Evolutionary conservation across 495 filamentous ascomycete genomes (phyloP).

Genomic region (Bacidia gigantensis): DNA sequence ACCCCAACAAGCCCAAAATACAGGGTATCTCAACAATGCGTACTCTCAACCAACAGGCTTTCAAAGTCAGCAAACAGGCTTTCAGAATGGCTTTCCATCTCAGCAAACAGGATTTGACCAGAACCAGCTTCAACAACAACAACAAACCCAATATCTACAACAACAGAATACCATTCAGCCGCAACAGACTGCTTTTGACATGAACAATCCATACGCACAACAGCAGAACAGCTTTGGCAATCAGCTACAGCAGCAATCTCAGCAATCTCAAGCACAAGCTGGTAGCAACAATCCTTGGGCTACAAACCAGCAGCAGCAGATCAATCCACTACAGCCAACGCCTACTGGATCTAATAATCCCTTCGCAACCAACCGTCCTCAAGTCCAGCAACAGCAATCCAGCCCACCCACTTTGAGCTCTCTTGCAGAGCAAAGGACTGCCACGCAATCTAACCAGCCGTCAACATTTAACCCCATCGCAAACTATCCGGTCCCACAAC

Average conservation of each 20-base stretch:
- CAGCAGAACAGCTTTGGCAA: constrained; percentile 37
- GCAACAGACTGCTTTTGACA: constrained; percentile 59
- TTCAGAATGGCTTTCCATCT: constrained; percentile 48
- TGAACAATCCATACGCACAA: constrained; percentile 52
- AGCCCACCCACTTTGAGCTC: constrained; percentile 53
- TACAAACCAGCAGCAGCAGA: constrained; percentile 26
- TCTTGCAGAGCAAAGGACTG: constrained; percentile 56
- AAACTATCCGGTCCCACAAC: constrained; percentile 36
- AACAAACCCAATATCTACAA: constrained; percentile 39
- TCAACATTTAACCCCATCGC: constrained; percentile 36
- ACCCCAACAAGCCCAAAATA: constrained; percentile 55
- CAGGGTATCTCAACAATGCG: constrained; percentile 74
- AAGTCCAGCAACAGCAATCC: constrained; percentile 38
- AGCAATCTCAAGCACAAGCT: constrained; percentile 47
- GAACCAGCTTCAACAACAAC: constrained; percentile 37
- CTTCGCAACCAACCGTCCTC: constrained; percentile 54
- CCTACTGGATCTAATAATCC: constrained; percentile 93
- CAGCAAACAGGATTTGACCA: constrained; percentile 51
- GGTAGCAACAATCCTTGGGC: constrained; percentile 77
- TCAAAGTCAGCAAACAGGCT: constrained; percentile 50
- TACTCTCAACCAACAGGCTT: constrained; percentile 63
- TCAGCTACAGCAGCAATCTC: constrained; percentile 39
- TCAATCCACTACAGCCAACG: constrained; percentile 35
- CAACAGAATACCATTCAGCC: constrained; percentile 43
- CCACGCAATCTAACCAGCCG: constrained; percentile 35